phyloP scores from a whole-genome alignment of 2,329 filamentous ascomycete genomes.

The Colletotrichum musae region DNA sequence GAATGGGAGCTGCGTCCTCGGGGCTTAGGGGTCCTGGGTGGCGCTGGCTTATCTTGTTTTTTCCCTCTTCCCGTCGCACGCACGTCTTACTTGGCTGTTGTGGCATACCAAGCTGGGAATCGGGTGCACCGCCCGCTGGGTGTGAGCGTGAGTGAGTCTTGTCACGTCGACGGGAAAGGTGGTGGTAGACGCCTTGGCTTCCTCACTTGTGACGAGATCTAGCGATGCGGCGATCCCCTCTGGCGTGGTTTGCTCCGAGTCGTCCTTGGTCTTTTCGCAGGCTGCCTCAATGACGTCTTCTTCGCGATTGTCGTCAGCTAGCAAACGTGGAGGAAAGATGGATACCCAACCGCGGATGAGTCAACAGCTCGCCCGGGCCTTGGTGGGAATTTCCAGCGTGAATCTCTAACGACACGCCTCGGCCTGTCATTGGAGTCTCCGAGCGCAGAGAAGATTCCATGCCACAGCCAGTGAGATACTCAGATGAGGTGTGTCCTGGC shows the following conservation, averaged over 20 bases:
- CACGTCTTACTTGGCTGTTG: not conserved
- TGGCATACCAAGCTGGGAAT: not conserved
- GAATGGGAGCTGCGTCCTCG: not conserved
- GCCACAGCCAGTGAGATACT: not conserved
- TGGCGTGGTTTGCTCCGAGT: not conserved
- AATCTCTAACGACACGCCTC: not conserved
- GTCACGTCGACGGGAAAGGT: not conserved
- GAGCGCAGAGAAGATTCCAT: not conserved
- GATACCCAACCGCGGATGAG: not conserved
- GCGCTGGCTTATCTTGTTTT: not conserved
- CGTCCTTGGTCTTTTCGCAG: not conserved
- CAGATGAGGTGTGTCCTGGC: not conserved
- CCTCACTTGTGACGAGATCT: not conserved
- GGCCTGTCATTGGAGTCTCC: not conserved
- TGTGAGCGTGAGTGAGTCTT: not conserved
- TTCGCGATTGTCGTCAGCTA: not conserved
- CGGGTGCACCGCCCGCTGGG: not conserved
- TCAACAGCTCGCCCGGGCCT: not conserved
- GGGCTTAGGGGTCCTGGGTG: not conserved
- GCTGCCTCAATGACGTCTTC: slow-evolving; percentile 2
- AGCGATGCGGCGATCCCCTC: not conserved
- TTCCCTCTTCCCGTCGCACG: not conserved
- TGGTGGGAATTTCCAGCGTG: not conserved
- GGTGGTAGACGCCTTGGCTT: not conserved
- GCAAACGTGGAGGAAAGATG: too few relatives aligned